Evolutionary conservation across 352 stramenopile species (phyloP).

Genomic region (Pythium brassicae): DNA sequence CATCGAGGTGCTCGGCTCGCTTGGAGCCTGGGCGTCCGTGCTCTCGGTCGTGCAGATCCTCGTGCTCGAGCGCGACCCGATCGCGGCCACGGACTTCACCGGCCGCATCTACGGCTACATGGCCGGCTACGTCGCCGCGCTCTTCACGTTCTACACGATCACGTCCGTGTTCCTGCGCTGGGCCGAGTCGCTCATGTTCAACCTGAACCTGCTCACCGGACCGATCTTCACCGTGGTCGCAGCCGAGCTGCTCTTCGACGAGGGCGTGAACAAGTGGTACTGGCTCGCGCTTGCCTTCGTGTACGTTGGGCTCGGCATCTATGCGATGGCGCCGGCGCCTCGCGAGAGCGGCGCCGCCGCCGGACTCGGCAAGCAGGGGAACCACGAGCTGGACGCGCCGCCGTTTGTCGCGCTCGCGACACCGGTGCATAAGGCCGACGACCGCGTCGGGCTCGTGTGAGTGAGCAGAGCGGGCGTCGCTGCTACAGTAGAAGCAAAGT

Average conservation of each 20-base stretch:
- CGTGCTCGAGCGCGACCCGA: constrained; percentile 35
- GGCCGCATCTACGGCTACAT: constrained; percentile 52
- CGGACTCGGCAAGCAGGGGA: not conserved
- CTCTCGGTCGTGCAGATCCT: constrained; percentile 51
- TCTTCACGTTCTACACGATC: constrained; percentile 65
- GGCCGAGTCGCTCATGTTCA: constrained; percentile 67
- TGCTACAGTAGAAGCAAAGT: too few relatives aligned
- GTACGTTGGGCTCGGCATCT: constrained; percentile 50
- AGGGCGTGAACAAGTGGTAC: constrained; percentile 55
- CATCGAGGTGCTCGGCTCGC: constrained; percentile 48
- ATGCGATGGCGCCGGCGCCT: constrained; percentile 37
- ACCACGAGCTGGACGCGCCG: not conserved
- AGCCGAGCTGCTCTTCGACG: constrained; percentile 58
- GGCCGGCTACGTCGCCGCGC: constrained; percentile 42
- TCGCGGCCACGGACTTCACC: constrained; percentile 45
- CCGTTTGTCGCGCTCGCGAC: constrained; percentile 8
- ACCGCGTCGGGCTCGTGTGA: constrained; percentile 10
- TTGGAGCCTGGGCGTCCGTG: constrained; percentile 50
- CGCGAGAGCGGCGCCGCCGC: constrained; percentile 10
- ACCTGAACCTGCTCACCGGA: constrained; percentile 52
- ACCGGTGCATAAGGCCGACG: constrained; percentile 5
- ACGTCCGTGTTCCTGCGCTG: constrained; percentile 51
- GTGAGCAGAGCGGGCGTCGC: not conserved
- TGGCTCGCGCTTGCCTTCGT: constrained; percentile 53
- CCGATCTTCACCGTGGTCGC: constrained; percentile 54